These are phyloP conservation scores for Blastobotrys americana DNA, from an alignment of 805 yeast genomes.

Conservation along the genomic window DNA sequence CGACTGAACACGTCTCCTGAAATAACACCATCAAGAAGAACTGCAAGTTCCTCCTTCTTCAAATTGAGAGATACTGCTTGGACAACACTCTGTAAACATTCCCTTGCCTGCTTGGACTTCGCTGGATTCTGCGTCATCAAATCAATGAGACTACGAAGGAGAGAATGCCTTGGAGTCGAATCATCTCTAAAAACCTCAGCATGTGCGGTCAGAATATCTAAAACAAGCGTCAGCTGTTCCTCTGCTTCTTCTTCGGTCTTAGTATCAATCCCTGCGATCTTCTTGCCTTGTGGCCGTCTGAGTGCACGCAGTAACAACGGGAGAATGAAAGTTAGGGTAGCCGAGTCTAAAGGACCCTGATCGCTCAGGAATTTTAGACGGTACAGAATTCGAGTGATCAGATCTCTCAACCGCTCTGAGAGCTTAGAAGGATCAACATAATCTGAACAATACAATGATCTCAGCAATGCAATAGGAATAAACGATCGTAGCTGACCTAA, in stretches of 20 bases:
- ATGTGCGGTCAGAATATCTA: constrained; percentile 58
- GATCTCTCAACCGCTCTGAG: constrained; percentile 37
- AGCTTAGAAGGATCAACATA: constrained; percentile 36
- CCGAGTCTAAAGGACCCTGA: constrained; percentile 60
- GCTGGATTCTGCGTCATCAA: constrained; percentile 61
- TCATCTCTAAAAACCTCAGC: constrained; percentile 46
- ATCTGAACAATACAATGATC: constrained; percentile 40
- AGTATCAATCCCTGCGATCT: constrained; percentile 40
- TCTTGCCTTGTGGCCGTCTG: constrained; percentile 47
- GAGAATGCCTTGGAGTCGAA: constrained; percentile 59
- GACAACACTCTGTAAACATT: constrained; percentile 68
- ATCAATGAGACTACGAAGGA: constrained; percentile 54
- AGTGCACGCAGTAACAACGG: constrained; percentile 51
- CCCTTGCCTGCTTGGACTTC: constrained; percentile 75
- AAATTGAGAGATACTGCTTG: constrained; percentile 66
- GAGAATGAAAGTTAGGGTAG: constrained; percentile 62
- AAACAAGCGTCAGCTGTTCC: constrained; percentile 69
- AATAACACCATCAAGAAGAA: constrained; percentile 51
- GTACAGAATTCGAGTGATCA: constrained; percentile 63
- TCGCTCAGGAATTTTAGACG: constrained; percentile 67
- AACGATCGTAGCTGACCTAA: constrained; percentile 44
- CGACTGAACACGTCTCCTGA: constrained; percentile 67
- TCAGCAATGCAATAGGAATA: constrained; percentile 64
- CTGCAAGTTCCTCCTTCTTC: constrained; percentile 46
- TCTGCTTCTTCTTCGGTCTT: constrained; percentile 73